A percentile compares a stretch with the other conserved stretches of the same genome.
These are phyloP conservation scores for Arachnomyces sp. DNA, from an alignment of 2,329 filamentous ascomycete species.

Conservation along the genomic window DNA sequence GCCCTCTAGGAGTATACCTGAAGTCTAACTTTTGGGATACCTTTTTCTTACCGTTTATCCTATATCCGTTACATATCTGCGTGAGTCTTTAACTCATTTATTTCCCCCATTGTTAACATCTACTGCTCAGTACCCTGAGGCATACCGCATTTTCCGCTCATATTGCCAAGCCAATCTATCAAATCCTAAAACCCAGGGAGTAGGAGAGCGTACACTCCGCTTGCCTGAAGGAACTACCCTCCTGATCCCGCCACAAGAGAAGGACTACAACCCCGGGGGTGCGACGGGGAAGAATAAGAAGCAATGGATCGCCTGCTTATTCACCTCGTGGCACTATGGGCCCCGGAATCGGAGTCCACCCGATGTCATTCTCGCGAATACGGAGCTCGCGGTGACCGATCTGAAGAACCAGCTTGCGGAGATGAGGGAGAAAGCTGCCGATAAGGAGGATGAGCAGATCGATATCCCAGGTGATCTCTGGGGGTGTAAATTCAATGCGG, in stretches of 20 bases:
- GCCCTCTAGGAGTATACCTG: background rate
- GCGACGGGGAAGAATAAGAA: conserved; percentile 15
- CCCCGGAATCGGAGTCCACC: conserved; percentile 28
- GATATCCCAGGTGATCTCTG: conserved; percentile 30
- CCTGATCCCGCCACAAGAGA: conserved; percentile 45
- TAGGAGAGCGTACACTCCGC: conserved; percentile 10
- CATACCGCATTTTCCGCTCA: conserved; percentile 40
- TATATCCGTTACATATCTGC: too few species aligned
- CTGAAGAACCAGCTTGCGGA: conserved; percentile 38
- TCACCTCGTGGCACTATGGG: conserved; percentile 48
- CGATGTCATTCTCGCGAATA: conserved; percentile 42
- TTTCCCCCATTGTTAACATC: conserved; percentile 6
- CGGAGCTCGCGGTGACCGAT: conserved; percentile 41
- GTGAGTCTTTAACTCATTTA: too few species aligned
- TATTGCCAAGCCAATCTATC: conserved; percentile 37
- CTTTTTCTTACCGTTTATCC: too few species aligned
- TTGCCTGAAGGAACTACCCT: conserved; percentile 41
- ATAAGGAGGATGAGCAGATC: conserved; percentile 6
- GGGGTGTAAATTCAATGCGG: conserved; percentile 52
- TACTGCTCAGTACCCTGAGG: conserved; percentile 40
- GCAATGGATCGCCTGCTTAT: conserved; percentile 54
- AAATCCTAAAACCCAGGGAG: conserved; percentile 9
- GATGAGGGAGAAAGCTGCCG: conserved; percentile 16
- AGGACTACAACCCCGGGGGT: conserved; percentile 16
- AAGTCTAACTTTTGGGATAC: background rate